Evolutionary conservation across 805 yeast genomes (phyloP), one percentile per base, ranked within the genome.

Genomic region (Sugiyamaella qingdaonensis): DNA sequence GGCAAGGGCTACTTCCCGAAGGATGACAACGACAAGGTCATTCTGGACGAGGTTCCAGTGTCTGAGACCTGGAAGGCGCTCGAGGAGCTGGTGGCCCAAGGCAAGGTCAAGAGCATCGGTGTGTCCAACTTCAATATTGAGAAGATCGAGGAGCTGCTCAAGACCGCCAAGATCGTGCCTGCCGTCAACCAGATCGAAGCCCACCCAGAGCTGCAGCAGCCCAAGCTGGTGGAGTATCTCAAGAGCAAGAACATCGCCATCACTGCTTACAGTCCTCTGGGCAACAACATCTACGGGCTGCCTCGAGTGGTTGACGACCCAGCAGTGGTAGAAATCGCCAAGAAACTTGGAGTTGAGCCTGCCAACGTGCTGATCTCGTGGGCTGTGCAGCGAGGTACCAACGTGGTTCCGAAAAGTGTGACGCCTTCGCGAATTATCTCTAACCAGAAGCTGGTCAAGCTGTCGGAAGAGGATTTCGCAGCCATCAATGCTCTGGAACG

Each of bases 361-460:
- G 83, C 88, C 33, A 84, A 85, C 69, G 81, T 86, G 13, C 71
- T 87, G 56, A 71, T 87, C 57, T 80, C 89, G 74, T 86, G 91
- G 92, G 84, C 89, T 44, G 81, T 89, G 31, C 90, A 86, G 70
- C 78, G 88, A 71, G 79, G 79, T 48, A 63, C 86, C 56, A 84
- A 86, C 45, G 80, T 86, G 54, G 86, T 86, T 71, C 94, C 94
- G 68, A 86, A 86, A 71, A 82, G 89, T 7, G 81, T 83, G 64
- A 78, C 82, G 64, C 77, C 78, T 62, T 80, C 76, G 53, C 78
- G 94, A 71, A 72, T 86, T 59, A 54, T 73, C 47, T 76, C 75
- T 58, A 86, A 86, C 73, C 74, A 86, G 69, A 61, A 72, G 37
- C 77, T 78, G 57, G 74, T 83, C 53, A 75, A 79, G 50, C 74